A percentile compares a stretch with the other conserved stretches of the same genome.
phyloP scores from a whole-genome alignment of 164 flowering plant genomes.

The Chloranthus sessilifolius region DNA sequence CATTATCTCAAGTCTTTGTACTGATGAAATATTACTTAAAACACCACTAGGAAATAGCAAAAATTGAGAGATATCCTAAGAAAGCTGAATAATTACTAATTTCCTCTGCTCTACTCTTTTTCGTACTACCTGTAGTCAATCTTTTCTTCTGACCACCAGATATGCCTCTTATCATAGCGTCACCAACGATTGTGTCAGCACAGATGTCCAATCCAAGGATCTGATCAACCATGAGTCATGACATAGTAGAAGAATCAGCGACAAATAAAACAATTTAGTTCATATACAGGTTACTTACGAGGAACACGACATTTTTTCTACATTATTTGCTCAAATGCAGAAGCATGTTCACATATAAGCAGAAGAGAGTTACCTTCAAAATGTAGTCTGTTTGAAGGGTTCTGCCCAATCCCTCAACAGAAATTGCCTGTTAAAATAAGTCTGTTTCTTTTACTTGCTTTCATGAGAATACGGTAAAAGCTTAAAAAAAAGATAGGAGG shows the following conservation, averaged over 20 bases:
- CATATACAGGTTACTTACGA: too few relatives aligned
- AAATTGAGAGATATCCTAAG: too few relatives aligned
- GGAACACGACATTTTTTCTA: too few relatives aligned
- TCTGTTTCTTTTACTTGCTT: too few relatives aligned
- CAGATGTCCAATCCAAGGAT: slow-evolving; percentile 73
- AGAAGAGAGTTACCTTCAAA: slow-evolving; percentile 38
- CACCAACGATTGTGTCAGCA: slow-evolving; percentile 63
- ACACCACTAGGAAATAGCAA: too few relatives aligned
- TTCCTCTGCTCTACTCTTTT: not conserved
- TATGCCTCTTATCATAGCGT: slow-evolving; percentile 68
- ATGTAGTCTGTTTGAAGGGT: slow-evolving; percentile 69
- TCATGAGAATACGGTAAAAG: too few relatives aligned
- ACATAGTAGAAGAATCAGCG: not conserved
- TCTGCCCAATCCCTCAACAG: slow-evolving; percentile 45
- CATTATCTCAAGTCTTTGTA: too few relatives aligned
- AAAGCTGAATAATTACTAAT: too few relatives aligned
- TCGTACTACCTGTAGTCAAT: slow-evolving; percentile 54
- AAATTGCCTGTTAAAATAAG: slow-evolving; percentile 40
- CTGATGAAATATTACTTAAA: too few relatives aligned
- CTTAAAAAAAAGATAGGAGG: too few relatives aligned
- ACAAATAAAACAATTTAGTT: too few relatives aligned
- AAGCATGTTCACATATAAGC: slow-evolving; percentile 2
- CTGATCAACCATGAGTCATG: slow-evolving; percentile 23
- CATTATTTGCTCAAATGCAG: too few relatives aligned
- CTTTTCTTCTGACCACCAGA: slow-evolving; percentile 79